Conservation (phyloP, 352 stramenopile genomes). For the Globisporangium lucens region DNA sequence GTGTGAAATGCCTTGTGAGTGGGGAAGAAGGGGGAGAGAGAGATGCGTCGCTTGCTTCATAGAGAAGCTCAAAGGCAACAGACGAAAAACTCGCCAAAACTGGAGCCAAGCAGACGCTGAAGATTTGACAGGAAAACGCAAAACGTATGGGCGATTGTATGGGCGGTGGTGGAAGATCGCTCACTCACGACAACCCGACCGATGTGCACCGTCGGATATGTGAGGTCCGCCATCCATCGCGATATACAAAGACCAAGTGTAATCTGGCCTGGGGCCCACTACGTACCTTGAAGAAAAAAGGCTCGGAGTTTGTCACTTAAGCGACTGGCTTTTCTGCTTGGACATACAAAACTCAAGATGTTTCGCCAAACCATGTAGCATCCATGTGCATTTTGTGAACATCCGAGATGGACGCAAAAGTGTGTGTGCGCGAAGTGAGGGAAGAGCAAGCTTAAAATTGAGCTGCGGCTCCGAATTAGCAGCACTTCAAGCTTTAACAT, state of each 20-base stretch:
- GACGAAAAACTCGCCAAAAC: neutral
- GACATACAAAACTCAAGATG: neutral
- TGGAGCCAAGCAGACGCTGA: neutral
- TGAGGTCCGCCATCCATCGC: neutral
- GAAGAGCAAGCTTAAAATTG: neutral
- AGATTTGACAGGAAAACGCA: neutral
- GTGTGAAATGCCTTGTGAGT: neutral
- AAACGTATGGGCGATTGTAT: neutral
- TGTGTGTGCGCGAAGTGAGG: neutral
- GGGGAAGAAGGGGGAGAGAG: neutral
- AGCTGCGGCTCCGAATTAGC: neutral
- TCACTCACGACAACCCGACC: neutral
- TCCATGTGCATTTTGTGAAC: neutral
- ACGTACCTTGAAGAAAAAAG: neutral
- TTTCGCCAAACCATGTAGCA: neutral
- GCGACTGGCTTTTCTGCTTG: neutral
- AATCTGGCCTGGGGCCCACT: neutral
- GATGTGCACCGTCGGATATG: neutral
- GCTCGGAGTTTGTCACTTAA: neutral
- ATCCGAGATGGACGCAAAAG: neutral
- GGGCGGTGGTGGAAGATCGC: neutral
- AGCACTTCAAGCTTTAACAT: neutral
- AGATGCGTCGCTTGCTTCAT: neutral
- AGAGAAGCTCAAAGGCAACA: neutral
- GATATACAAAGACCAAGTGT: neutral